Evolutionary conservation across 768 basidiomycete species (phyloP), one percentile per base, ranked within the genome.

Genomic region (Lentinula sp.): DNA sequence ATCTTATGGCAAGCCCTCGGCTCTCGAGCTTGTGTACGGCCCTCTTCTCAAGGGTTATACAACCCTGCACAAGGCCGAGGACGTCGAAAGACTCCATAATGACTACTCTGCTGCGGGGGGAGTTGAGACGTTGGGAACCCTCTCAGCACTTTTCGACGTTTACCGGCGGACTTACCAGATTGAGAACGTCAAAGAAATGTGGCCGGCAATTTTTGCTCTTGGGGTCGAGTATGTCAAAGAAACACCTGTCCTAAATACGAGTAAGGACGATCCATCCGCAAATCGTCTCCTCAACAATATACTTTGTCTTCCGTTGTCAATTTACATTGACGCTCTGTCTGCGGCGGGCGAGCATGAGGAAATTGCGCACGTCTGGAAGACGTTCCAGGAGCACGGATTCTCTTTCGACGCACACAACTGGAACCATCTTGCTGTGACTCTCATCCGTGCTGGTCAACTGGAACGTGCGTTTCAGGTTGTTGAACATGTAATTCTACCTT

Each of bases 331-430:
- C 64, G 80, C 84, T 5, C 74, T 95, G 55, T 90, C 92, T 2
- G 72, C 76, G 3, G 81, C 80, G 0, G 88, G 87, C 1, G 68
- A 76, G 41, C 88, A 94, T 65, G 63, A 68, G 7, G 81, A 86
- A 61, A 79, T 95, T 49, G 81, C 86, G 15, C 67, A 69, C 3
- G 76, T 81, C 0, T 98, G 96, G 95, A 74, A 76, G n/a, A 69
- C 75, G 35, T 79, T 91, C 54, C 81, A 82, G 62, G 64, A 71
- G 10, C 72, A 77, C 9, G 91, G 91, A 1, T 89, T 95, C 66
- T 78, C 78, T 12, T 93, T 94, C 70, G 92, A 95, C 69, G 81
- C 90, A 12, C 86, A 90, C 66, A 98, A 97, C 71, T 98, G 93
- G 91, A 97, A 96, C 67, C 86, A 91, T 66, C 79, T 97, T 32